These are phyloP conservation scores for Jatropha multifida DNA, from an alignment of 441 rosid species.

Conservation along the genomic window DNA sequence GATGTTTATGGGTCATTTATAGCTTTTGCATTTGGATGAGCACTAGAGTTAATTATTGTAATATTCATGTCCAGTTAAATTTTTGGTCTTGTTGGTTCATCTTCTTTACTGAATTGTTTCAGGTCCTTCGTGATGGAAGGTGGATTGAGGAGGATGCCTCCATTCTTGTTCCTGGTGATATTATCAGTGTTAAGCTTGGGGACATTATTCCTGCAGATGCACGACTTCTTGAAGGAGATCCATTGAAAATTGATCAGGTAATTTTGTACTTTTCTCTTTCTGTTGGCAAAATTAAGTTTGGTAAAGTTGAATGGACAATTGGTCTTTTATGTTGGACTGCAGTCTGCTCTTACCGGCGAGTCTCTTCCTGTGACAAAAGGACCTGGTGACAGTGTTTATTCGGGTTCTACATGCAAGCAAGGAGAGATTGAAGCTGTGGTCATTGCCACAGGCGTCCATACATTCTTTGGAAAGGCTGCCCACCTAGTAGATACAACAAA, in stretches of 20 bases:
- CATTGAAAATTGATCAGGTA: conserved; percentile 92
- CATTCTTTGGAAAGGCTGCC: conserved; percentile 96
- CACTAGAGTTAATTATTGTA: no score
- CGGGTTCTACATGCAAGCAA: conserved; percentile 96
- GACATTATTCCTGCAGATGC: conserved; percentile 97
- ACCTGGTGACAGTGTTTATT: conserved; percentile 92
- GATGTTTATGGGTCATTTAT: not conserved
- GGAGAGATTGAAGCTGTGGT: conserved; percentile 96
- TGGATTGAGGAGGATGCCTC: conserved; percentile 93
- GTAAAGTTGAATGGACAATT: not conserved
- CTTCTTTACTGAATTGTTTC: conserved; percentile 21
- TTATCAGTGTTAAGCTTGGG: conserved; percentile 83
- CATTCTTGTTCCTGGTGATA: conserved; percentile 83
- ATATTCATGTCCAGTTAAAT: no score
- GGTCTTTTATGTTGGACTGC: conserved; percentile 19
- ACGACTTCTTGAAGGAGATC: conserved; percentile 87
- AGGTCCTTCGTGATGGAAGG: conserved; percentile 92
- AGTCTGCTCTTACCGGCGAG: conserved; percentile 97
- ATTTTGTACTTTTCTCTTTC: conserved; percentile 3
- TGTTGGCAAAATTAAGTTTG: not conserved
- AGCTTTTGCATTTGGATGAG: not conserved
- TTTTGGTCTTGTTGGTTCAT: conserved; percentile 9
- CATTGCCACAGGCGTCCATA: conserved; percentile 93
- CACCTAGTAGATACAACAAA: conserved; percentile 94
- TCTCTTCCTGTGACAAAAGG: conserved; percentile 96